Base-by-base conservation (phyloP, 2,329 filamentous ascomycete genomes). In the Lasiodiplodia sp. region DNA sequence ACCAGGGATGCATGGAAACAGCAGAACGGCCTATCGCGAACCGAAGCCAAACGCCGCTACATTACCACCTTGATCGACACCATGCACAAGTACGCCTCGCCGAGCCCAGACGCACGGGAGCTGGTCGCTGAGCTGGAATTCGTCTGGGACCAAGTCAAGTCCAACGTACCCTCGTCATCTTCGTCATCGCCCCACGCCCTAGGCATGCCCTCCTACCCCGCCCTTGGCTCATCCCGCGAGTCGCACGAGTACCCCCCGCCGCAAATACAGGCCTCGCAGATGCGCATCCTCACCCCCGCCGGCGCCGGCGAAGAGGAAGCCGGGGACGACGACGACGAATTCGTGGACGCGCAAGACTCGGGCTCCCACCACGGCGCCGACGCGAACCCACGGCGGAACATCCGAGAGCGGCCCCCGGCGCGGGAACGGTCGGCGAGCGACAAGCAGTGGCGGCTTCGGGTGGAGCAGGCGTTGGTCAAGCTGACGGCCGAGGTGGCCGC, bases 111-210 rank as follows among this genome's bases (percentile, higher is more conserved):
- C 78, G 93, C 93, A 8, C 87, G 91, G 69, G 94, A 97, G 80
- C 86, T 99, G 49, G 94, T 98, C 47, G 87, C 90, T 11, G 96
- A 99, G 80, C 88, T 99, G n/a, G 96, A 99, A 81, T 99, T 98
- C 75, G 95, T 99, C 49, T 99, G 96, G 96, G 94, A 97, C 74
- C 96, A 98, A 79, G 95, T 99, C 74, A 97, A 96, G 80, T 91
- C 91, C 73, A 97, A 95, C 75, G 88, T 85, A 10, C 80, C 88
- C 12, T 88, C 91, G 21, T 89, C 90, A 0, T 79, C 47, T 82
- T 89, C 49, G 78, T 86, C 75, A 5, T 80, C 75, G 21, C 78
- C 80, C 21, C 80, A 78, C 49, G 78, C 80, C 18, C 73, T 81
- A 34, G 75, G 81, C 21, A 77, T 79, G 63, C 72, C 70, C 18